Conservation (phyloP, 2,329 filamentous ascomycete species). For the Elsinoe batatas region DNA sequence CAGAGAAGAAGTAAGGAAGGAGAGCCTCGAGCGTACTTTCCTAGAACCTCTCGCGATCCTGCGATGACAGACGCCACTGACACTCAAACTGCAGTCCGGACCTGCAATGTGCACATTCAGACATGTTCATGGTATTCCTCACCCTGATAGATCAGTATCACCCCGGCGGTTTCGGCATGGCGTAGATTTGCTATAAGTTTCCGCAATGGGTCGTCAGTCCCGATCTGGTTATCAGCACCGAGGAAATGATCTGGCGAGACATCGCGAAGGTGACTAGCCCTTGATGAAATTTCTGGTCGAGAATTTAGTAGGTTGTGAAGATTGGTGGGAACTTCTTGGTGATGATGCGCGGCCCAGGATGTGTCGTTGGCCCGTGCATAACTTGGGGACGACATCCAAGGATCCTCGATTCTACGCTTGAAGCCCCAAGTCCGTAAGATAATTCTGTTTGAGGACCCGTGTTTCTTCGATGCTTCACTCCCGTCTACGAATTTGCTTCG, state of each 20-base stretch:
- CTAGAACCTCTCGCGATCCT: neutral
- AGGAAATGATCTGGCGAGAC: no score
- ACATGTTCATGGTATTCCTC: no score
- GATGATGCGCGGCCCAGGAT: constrained; percentile 10
- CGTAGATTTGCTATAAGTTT: no score
- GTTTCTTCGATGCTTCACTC: neutral
- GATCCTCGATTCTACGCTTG: constrained; percentile 10
- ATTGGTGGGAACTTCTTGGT: neutral
- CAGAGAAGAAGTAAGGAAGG: neutral
- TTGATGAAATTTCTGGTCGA: neutral
- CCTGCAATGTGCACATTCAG: no score
- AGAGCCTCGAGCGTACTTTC: neutral
- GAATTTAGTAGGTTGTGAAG: neutral
- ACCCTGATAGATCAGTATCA: no score
- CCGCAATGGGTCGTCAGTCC: no score
- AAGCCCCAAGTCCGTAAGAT: constrained; percentile 7
- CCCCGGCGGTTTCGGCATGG: no score
- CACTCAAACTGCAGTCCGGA: no score
- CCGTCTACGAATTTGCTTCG: no score
- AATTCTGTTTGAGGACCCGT: neutral
- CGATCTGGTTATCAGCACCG: no score
- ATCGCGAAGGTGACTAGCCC: neutral
- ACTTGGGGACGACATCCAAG: constrained; percentile 4
- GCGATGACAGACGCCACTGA: no score
- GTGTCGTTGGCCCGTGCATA: constrained; percentile 6